phyloP scores from a whole-genome alignment of 352 stramenopile species.

The Sclerospora graminicola region DNA sequence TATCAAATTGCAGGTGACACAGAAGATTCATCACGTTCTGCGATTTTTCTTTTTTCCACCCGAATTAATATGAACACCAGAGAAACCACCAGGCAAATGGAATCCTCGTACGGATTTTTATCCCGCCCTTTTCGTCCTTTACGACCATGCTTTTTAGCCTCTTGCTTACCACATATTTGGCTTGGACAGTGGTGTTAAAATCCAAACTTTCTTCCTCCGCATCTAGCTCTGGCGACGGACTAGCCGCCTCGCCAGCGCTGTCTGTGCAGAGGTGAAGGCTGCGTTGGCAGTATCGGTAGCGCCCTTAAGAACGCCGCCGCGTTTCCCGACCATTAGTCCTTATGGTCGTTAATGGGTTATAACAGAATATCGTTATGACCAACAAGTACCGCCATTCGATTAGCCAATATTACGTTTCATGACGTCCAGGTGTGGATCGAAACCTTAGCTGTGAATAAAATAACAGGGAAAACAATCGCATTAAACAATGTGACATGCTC shows the following conservation, averaged over 20 bases:
- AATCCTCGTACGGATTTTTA: constrained; percentile 95
- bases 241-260: constrained; percentile 5
- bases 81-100: constrained; percentile 41
- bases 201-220: constrained; percentile 35
- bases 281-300: too few species aligned
- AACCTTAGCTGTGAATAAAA: too few species aligned
- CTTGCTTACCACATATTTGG: constrained; percentile 69
- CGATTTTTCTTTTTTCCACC: constrained; percentile 70
- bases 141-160: constrained; percentile 91
- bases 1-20: neutral
- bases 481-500: too few species aligned
- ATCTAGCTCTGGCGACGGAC: constrained; percentile 2
- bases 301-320: too few species aligned
- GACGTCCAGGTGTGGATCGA: too few species aligned
- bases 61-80: constrained; percentile 54
- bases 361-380: too few species aligned
- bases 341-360: too few species aligned
- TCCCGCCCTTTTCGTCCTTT: constrained; percentile 94
- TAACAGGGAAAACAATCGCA: too few species aligned
- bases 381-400: too few species aligned
- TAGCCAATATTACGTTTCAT: too few species aligned
- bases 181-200: constrained; percentile 62
- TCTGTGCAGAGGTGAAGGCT: too few species aligned
- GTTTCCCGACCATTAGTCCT: too few species aligned
- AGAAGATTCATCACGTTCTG: constrained; percentile 16